Base-by-base conservation (phyloP, 164 flowering plant genomes). In the Berberis thunbergii region DNA sequence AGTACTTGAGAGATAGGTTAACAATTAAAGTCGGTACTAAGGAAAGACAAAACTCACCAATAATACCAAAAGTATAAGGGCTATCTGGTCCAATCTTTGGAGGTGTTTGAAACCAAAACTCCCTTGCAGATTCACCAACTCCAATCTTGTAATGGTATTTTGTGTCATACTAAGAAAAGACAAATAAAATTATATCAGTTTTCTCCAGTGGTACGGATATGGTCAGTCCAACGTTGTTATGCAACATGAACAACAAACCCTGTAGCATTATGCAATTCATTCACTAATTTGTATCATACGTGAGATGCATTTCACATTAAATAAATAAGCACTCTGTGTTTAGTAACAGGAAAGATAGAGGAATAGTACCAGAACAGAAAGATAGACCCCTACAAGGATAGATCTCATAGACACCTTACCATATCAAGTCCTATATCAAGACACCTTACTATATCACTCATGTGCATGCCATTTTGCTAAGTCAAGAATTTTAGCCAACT, bases 81-180 rank as follows among this genome's bases (percentile, higher is more conserved):
- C 82, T 76, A 78, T 89, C 89, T 50, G 97, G 89, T 71, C 64
- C 76, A 73, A 91, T 70, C 68, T 74, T 65, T 7, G 96, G 92
- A 71, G 97, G 97, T 55, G 99, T 87, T 61, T 79, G 80, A 76
- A 95, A 95, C 92, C 87, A 91, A 77, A 95, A 95, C 59, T 71
- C 81, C 38, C 97, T 75, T 54, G 85, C 70, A 70, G 94, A 83
- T 49, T 80, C 84, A 61, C 84, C 89, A 61, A 45, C 67, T 43
- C 92, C 97, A 73, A 95, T 83, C 75, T 89, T 83, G 79, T 95
- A 95, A 74, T 81, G 83, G 77, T 91, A 95, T 80, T 91, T 91
- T 46, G 89, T 84, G 67, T 87, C 78, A 74, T 80, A 72, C 99
- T 94, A 49, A 9, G 54, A 59, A 72, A 60, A 64, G 41, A 70